Evolutionary conservation across 805 yeast species (phyloP).

Genomic region (Candida ponderosae): DNA sequence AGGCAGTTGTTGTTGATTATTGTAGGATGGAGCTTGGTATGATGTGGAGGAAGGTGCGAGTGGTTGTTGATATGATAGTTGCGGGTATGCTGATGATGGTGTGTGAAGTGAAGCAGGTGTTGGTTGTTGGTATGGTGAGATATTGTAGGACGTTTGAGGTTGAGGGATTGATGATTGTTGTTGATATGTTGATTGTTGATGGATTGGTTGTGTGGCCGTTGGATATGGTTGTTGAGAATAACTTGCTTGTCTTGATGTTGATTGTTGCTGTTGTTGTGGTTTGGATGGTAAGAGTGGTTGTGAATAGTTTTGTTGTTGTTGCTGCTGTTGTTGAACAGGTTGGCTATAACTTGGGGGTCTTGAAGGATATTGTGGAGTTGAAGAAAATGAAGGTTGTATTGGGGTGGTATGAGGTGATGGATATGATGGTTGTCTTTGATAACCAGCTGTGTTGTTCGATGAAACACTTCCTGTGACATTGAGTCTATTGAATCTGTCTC

Average conservation of each 20-base stretch:
- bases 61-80: slow-evolving; percentile 1
- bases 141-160: not conserved
- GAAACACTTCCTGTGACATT: slow-evolving; percentile 6
- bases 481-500: slow-evolving; percentile 13
- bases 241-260: slow-evolving; percentile 1
- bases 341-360: not conserved
- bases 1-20: not conserved
- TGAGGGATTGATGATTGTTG: not conserved
- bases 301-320: slow-evolving; percentile 9
- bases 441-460: not conserved
- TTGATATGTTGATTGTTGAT: slow-evolving; percentile 4
- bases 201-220: not conserved
- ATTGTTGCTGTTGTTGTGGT: slow-evolving; percentile 5
- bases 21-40: no score
- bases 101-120: slow-evolving; percentile 1
- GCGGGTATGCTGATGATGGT: slow-evolving; percentile 6
- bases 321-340: slow-evolving; percentile 1
- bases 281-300: slow-evolving; percentile 1
- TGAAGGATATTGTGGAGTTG: not conserved
- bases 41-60: not conserved
- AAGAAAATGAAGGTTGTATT: not conserved
- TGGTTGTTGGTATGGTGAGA: slow-evolving; percentile 2
- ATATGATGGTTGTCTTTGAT: slow-evolving; percentile 10
- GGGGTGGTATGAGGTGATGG: not conserved
- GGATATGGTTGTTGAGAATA: slow-evolving; percentile 1